Evolutionary conservation across 768 basidiomycete genomes (phyloP).

Genomic region (Termitomyces sp.): DNA sequence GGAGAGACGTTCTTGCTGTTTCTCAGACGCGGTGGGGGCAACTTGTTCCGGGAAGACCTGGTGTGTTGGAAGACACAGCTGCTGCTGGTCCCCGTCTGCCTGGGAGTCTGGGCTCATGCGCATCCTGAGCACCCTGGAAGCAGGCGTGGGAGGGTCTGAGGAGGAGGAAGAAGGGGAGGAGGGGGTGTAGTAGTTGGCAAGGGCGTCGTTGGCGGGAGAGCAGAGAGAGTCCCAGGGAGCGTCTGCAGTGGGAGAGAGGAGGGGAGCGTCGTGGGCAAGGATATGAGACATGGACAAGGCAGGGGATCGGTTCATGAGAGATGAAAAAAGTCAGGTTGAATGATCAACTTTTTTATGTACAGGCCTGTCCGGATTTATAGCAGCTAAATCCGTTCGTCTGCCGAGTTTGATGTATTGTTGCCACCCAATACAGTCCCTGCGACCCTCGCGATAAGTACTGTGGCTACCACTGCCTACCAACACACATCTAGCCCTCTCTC

Average conservation of each 20-base stretch:
- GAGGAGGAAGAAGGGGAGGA: constrained; percentile 47
- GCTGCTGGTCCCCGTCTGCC: constrained; percentile 39
- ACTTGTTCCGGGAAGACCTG: constrained; percentile 54
- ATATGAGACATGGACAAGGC: constrained; percentile 53
- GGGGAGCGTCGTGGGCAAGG: constrained; percentile 53
- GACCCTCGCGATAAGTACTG: no score
- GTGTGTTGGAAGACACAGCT: constrained; percentile 63
- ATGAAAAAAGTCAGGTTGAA: constrained; percentile 16
- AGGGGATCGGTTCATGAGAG: constrained; percentile 26
- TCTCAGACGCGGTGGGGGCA: constrained; percentile 30
- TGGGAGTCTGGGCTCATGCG: constrained; percentile 41
- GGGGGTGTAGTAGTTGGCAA: constrained; percentile 46
- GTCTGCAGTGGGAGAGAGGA: constrained; percentile 51
- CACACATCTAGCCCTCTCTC: background rate
- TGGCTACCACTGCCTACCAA: background rate
- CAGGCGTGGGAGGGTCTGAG: constrained; percentile 43
- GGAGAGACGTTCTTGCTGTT: constrained; percentile 28
- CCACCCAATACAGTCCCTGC: background rate
- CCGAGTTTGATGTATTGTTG: constrained; percentile 7
- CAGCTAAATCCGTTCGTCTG: constrained; percentile 19
- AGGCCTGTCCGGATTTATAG: constrained; percentile 28
- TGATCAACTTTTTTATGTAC: constrained; percentile 24
- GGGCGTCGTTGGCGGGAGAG: constrained; percentile 37
- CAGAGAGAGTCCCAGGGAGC: constrained; percentile 45
- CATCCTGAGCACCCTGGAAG: constrained; percentile 48